Conservation (phyloP, 2,329 filamentous ascomycete species). For the Botryotinia calthae region DNA sequence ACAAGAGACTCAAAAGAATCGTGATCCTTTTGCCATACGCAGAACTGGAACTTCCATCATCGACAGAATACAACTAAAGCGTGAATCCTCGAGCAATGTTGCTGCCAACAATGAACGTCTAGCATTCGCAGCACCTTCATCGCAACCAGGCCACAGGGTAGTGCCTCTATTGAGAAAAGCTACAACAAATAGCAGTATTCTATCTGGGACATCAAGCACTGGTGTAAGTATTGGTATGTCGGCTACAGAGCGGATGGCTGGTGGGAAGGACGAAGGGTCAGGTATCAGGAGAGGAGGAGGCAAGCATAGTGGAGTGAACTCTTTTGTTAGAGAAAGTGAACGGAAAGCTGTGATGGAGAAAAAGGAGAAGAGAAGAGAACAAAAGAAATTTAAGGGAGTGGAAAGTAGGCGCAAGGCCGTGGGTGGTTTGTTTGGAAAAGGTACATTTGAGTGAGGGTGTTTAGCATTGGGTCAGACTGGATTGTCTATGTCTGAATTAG, state of each 20-base stretch:
- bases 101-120: conserved; percentile 44
- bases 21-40: conserved; percentile 37
- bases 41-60: conserved; percentile 54
- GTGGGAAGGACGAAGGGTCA: conserved; percentile 46
- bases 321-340: conserved; percentile 59
- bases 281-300: conserved; percentile 58
- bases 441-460: conserved; percentile 46
- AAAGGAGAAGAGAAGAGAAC: conserved; percentile 56
- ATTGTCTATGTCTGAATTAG: conserved; percentile 8
- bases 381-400: conserved; percentile 55
- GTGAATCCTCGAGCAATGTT: conserved; percentile 46
- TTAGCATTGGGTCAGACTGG: background rate
- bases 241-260: conserved; percentile 36
- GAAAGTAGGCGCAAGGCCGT: conserved; percentile 56
- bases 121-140: conserved; percentile 52
- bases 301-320: conserved; percentile 60
- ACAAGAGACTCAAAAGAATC: conserved; percentile 37
- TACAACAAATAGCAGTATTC: conserved; percentile 58
- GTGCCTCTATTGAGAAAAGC: conserved; percentile 71
- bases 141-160: conserved; percentile 57
- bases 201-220: conserved; percentile 37
- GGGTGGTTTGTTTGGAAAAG: conserved; percentile 56
- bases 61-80: conserved; percentile 71
- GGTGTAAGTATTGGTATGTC: conserved; percentile 32
- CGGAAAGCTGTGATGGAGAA: conserved; percentile 53